Base-by-base conservation (phyloP, 1,139 yeast genomes). In the Hansenula lynferdii region DNA sequence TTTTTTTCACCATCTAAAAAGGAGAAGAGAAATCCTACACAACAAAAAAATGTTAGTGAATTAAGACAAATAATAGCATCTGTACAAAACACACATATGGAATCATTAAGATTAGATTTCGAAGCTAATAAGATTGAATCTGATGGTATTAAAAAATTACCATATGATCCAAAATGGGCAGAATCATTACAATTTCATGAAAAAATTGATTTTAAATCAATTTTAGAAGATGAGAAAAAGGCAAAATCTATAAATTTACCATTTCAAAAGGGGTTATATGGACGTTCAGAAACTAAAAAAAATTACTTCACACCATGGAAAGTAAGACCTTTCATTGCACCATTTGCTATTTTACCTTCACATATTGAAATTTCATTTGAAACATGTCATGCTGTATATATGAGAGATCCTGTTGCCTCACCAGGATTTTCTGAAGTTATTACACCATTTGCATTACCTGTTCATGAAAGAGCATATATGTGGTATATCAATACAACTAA, bases 351-450 rank as follows among this genome's bases (percentile, higher is more conserved):
- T 44, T 74, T 87, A 51, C 98, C 98, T 22, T 81, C 85, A 45
- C 97, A 92, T 62, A 70, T 92, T 44, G 98, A 92, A 64, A 70
- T 94, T 29, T 85, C 95, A 17, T 90, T 86, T 62, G 75, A 77
- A 45, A 87, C 97, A 8, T 90, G 97, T 60, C 96, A 90, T 62
- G 97, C 97, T 10, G 83, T 92, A 23, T 92, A 92, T 64, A 69
- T 92, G 62, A 82, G 97, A 65, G 96, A 92, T 61, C 98, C 98
- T 14, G 90, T 92, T 41, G 96, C 97, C 11, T 78, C 97, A 62
- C 97, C 97, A 11, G 97, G 96, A 36, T 90, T 85, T 57, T 85
- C 97, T 23, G 98, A 92, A 67, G 96, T 92, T 42, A 86, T 92
- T 44, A 73, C 96, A 37, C 98, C 98, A 39, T 86, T 84, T 65